These are phyloP conservation scores for Mortierella sp. DNA, from an alignment of 371 early-diverging fungal genomes.

Conservation along the genomic window DNA sequence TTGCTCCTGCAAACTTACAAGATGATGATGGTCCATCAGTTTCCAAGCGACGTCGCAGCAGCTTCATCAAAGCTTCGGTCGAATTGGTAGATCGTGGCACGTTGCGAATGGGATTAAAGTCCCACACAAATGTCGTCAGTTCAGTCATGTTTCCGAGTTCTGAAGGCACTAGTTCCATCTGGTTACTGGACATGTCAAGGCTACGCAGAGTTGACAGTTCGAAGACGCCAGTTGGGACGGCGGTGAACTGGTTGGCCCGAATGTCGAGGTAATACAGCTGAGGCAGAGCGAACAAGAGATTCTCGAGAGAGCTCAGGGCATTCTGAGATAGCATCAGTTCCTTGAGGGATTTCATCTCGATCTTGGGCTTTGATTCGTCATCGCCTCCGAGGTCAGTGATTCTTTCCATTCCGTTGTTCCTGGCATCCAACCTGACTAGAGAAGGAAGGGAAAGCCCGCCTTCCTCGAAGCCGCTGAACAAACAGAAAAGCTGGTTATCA, in stretches of 20 bases:
- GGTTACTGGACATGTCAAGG: slow-evolving; percentile 74
- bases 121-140: slow-evolving; percentile 62
- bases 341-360: slow-evolving; percentile 62
- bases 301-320: slow-evolving; percentile 47
- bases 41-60: slow-evolving; percentile 53
- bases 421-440: slow-evolving; percentile 68
- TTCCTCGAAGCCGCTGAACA: slow-evolving; percentile 30
- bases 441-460: slow-evolving; percentile 43
- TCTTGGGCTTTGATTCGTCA: slow-evolving; percentile 26
- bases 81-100: slow-evolving; percentile 56
- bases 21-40: slow-evolving; percentile 29
- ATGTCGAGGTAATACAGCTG: slow-evolving; percentile 72
- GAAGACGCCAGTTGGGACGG: slow-evolving; percentile 64
- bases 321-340: slow-evolving; percentile 69
- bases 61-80: slow-evolving; percentile 62
- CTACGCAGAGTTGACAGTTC: slow-evolving; percentile 61
- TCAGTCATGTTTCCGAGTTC: slow-evolving; percentile 64
- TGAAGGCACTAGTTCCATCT: slow-evolving; percentile 61
- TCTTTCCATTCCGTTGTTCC: slow-evolving; percentile 59
- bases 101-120: slow-evolving; percentile 68
- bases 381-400: slow-evolving; percentile 38
- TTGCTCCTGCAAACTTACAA: background rate
- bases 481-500: slow-evolving; percentile 57
- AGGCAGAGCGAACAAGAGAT: slow-evolving; percentile 48
- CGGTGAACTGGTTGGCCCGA: slow-evolving; percentile 66